Conservation (phyloP, 2,329 filamentous ascomycete genomes). For the Trichoderma asperellum region DNA sequence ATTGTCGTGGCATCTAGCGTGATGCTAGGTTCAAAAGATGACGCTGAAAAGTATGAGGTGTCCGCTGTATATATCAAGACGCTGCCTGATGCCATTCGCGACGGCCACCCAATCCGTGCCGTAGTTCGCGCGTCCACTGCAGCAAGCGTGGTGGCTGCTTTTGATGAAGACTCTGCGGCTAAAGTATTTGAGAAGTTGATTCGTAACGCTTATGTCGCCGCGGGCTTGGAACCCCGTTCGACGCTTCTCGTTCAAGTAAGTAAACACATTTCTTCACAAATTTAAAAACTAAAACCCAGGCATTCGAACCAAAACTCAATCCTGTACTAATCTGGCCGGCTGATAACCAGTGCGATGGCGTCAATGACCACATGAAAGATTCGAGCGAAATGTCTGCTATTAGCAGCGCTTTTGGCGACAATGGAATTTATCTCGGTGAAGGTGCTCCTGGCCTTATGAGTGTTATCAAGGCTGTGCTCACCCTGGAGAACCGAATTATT, state of each 20-base stretch:
- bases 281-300: neutral
- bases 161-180: neutral
- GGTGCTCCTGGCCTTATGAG: slow-evolving; percentile 37
- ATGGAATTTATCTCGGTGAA: slow-evolving; percentile 29
- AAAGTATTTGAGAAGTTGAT: slow-evolving; percentile 8
- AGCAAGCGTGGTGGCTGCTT: slow-evolving; percentile 40
- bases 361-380: neutral
- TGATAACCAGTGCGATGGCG: neutral
- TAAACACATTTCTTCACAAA: neutral
- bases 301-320: neutral
- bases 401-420: slow-evolving; percentile 1
- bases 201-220: slow-evolving; percentile 12
- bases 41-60: slow-evolving; percentile 40
- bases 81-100: slow-evolving; percentile 45
- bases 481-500: slow-evolving; percentile 37
- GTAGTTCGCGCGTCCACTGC: slow-evolving; percentile 39
- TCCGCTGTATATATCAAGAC: slow-evolving; percentile 48
- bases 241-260: slow-evolving; percentile 31
- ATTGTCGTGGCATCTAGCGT: slow-evolving; percentile 14
- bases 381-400: neutral
- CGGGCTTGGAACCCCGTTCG: neutral
- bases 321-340: neutral
- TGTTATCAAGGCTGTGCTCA: slow-evolving; percentile 40
- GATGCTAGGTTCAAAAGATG: neutral
- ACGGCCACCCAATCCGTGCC: slow-evolving; percentile 45